Evolutionary conservation across 495 filamentous ascomycete species (phyloP), one percentile per base, ranked within the genome.

Genomic region (Neurospora sp.): DNA sequence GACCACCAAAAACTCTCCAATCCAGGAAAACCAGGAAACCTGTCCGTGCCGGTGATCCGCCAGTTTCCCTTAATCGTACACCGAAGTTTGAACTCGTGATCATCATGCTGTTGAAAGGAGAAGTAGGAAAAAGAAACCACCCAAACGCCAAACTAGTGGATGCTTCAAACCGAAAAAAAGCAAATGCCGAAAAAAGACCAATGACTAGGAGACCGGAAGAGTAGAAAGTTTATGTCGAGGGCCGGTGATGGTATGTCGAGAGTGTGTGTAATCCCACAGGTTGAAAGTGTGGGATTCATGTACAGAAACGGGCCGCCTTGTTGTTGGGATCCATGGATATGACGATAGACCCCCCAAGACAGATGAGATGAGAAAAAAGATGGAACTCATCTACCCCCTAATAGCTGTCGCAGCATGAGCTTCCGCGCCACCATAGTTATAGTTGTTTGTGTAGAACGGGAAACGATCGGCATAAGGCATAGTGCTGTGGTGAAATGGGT

Each of bases 381-480:
- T 44, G 41, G 16, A 20, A 42, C 3, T 16, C 44, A 66, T 66
- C 74, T 71, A 79, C 12, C 76, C 75, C 74, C 78, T 78, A 76
- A 80, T 85, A 23, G 83, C 82, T 80, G 81, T 79, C 71, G 80
- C 71, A 74, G 80, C 72, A 81, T 83, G 77, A 83, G 81, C 75
- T 37, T 84, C 81, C 73, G 80, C 10, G 35, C 78, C 76, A 59
- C 66, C 54, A 66, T 66, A 35, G 54, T 66, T 66, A 66, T 35
- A 66, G 27, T 66, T 66, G 54, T 66, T 66, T 66, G 54, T 35
- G 54, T 66, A 76, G 71, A 85, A 84, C 7, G 82, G 81, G 69
- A 84, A 83, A 76, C 80, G 82, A 71, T 82, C 79, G 78, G 76
- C 77, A 71, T 77, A 38, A 66, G 54, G 1, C 54, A 66, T 18